Base-by-base conservation (phyloP, 2,329 filamentous ascomycete species). In the Pseudocercospora crystallina region DNA sequence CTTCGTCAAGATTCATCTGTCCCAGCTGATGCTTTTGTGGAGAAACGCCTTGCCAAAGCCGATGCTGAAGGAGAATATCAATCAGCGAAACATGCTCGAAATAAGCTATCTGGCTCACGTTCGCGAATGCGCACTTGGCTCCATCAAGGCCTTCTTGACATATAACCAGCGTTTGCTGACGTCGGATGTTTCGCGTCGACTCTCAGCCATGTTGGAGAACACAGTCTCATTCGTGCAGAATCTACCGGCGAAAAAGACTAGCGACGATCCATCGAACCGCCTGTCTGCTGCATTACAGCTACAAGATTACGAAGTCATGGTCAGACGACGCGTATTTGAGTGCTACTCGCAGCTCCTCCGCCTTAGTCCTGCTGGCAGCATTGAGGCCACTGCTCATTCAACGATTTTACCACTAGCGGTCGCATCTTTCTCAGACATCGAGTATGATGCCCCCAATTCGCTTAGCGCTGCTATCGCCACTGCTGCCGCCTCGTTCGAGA, bases 1-100 rank as follows among this genome's bases (percentile, higher is more conserved):
- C 69, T 99, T 99, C 69, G 92, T 97, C 70, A 99, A 99, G 73
- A 97, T 97, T 17, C 94, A 99, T 71, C 80, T 99, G 7, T 92
- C 91, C 2, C 94, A 99, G 66, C 78, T 99, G 15, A 83, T 99
- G 49, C 76, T 99, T 8, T 76, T 99, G 5, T 99, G 94, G 94
- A 96, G 96, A 71, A 99, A 97, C 69, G 92, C 94, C 0, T 78
- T 99, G 9, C 92, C 95, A 0, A 96, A 95, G 65, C 92, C 95
- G 5, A 73, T 97, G n/a, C 86, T 90, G 31, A 95, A 90, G 68
- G 92, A 97, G 60, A 95, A 94, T 60, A 89, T 90, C 43, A 83
- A 86, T 0, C 85, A 92, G 56, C 83, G 91, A 46, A 92, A 88
- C 56, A 80, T 90, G 43, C 76, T 97, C 7, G 95, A 99, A 68